Conservation (phyloP, 1,139 yeast genomes). For the Eremothecium coryli region DNA sequence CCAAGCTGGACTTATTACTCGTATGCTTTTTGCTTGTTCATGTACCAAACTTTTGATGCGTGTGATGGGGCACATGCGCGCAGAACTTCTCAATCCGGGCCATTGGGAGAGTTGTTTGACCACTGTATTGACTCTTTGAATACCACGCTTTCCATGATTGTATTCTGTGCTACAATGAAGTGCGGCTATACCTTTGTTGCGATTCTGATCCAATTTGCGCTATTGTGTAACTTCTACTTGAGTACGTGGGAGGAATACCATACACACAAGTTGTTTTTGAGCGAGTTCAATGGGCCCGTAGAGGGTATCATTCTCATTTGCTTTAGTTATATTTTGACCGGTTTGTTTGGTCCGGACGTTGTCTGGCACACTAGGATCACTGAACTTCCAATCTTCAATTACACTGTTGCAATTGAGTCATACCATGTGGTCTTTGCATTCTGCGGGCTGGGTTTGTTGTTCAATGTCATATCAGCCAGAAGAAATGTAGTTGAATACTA, state of each 20-base stretch:
- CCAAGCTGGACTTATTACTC: constrained; percentile 81
- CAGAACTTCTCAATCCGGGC: constrained; percentile 89
- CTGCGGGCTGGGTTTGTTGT: constrained; percentile 42
- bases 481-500: constrained; percentile 55
- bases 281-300: constrained; percentile 86
- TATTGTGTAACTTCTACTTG: constrained; percentile 72
- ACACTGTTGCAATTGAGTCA: constrained; percentile 17
- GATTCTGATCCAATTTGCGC: constrained; percentile 61
- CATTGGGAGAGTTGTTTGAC: constrained; percentile 88
- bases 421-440: constrained; percentile 24
- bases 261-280: constrained; percentile 72
- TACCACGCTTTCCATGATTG: constrained; percentile 67
- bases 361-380: constrained; percentile 41
- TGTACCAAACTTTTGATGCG: constrained; percentile 94
- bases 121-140: constrained; percentile 90
- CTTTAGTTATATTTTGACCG: constrained; percentile 49
- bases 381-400: constrained; percentile 9
- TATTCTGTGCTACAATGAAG: constrained; percentile 65
- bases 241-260: constrained; percentile 97
- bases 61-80: constrained; percentile 93
- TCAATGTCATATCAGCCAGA: constrained; percentile 67
- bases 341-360: constrained; percentile 56
- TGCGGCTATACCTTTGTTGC: constrained; percentile 62
- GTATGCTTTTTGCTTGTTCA: constrained; percentile 74
- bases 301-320: constrained; percentile 76